phyloP scores from a whole-genome alignment of 768 basidiomycete species.

The Rhizopogon roseolus region DNA sequence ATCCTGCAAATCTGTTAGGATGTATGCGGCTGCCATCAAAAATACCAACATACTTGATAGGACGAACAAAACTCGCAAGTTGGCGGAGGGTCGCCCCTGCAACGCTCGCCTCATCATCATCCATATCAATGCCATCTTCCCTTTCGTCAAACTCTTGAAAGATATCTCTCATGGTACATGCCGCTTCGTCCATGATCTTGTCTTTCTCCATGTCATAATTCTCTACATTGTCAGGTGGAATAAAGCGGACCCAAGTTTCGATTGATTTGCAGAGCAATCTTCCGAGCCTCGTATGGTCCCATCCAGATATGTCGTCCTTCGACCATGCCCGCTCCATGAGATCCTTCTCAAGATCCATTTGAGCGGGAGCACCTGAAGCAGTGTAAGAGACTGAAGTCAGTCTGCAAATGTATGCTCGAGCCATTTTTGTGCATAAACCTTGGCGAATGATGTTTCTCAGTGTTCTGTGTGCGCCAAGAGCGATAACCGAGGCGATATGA shows the following conservation, averaged over 20 bases:
- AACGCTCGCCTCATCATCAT: slow-evolving; percentile 64
- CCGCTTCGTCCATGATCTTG: slow-evolving; percentile 62
- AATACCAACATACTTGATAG: slow-evolving; percentile 45
- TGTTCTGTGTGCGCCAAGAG: slow-evolving; percentile 58
- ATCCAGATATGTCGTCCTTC: slow-evolving; percentile 59
- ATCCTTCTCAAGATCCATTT: slow-evolving; percentile 56
- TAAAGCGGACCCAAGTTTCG: slow-evolving; percentile 50
- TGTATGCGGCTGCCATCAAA: not conserved
- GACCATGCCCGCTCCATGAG: slow-evolving; percentile 73
- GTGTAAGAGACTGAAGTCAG: slow-evolving; percentile 50
- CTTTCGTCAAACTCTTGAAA: slow-evolving; percentile 67
- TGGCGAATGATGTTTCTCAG: slow-evolving; percentile 61
- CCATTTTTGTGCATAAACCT: slow-evolving; percentile 55
- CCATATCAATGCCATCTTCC: slow-evolving; percentile 50
- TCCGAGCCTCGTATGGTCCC: slow-evolving; percentile 61
- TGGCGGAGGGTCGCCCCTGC: slow-evolving; percentile 59
- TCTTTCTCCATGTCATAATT: slow-evolving; percentile 36
- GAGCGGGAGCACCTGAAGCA: slow-evolving; percentile 53
- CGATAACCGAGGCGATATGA: slow-evolving; percentile 32
- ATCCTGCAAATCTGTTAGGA: slow-evolving; percentile 29
- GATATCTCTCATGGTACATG: slow-evolving; percentile 66
- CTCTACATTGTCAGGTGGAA: slow-evolving; percentile 22
- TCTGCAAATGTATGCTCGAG: slow-evolving; percentile 59
- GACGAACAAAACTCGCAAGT: slow-evolving; percentile 52
- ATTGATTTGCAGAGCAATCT: slow-evolving; percentile 49